Conservation (phyloP, 495 filamentous ascomycete genomes). For the Aspergillus haitiensis region DNA sequence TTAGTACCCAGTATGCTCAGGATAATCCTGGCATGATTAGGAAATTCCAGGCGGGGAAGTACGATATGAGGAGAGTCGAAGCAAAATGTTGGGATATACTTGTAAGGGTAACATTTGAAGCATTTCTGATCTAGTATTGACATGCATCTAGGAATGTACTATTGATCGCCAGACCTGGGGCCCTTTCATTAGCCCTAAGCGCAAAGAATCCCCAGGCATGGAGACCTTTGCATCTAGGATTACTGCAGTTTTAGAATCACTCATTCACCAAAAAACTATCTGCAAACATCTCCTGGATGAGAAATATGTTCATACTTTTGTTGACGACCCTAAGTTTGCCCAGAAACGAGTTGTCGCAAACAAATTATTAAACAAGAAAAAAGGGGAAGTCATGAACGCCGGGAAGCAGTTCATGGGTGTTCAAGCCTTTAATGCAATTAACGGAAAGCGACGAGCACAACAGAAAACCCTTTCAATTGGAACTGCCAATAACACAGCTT, state of each 20-base stretch:
- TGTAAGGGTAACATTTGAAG: constrained; percentile 15
- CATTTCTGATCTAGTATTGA: background rate
- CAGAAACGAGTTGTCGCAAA: constrained; percentile 29
- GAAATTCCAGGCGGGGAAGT: constrained; percentile 27
- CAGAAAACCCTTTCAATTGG: too few relatives aligned
- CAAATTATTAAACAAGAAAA: constrained; percentile 28
- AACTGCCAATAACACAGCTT: too few relatives aligned
- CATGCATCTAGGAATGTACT: constrained; percentile 10
- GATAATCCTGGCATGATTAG: constrained; percentile 38
- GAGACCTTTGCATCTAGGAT: constrained; percentile 15
- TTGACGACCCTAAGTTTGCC: constrained; percentile 35
- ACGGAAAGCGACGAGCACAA: too few relatives aligned
- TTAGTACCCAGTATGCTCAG: constrained; percentile 22
- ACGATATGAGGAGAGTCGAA: constrained; percentile 18
- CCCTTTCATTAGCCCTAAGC: constrained; percentile 10
- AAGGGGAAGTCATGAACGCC: constrained; percentile 24
- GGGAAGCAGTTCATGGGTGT: constrained; percentile 18
- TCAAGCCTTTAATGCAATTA: too few relatives aligned
- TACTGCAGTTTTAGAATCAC: constrained; percentile 10
- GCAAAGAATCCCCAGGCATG: background rate
- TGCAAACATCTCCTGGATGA: constrained; percentile 43
- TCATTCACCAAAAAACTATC: constrained; percentile 34
- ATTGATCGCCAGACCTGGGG: constrained; percentile 15
- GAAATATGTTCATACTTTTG: constrained; percentile 28
- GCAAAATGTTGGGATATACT: constrained; percentile 28